Conservation (phyloP, 306 rosid genomes). For the Parietaria judaica region DNA sequence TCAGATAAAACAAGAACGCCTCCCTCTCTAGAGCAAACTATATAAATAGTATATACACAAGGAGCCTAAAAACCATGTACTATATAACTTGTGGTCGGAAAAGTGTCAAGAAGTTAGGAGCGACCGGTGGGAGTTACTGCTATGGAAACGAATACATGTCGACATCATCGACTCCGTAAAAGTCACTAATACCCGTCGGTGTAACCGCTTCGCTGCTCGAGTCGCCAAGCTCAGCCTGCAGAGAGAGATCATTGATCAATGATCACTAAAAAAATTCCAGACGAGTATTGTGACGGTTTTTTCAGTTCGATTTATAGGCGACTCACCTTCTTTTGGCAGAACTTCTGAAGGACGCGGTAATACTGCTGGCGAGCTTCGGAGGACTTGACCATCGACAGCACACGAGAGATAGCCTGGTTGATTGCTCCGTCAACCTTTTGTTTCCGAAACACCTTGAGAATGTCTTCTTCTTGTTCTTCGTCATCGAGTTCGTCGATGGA, state of each 20-base stretch:
- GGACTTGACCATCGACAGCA: constrained; percentile 71
- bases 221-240: constrained; percentile 59
- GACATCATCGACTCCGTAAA: constrained; percentile 31
- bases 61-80: neutral
- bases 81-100: neutral
- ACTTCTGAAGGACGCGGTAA: constrained; percentile 62
- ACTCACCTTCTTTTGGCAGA: constrained; percentile 64
- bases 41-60: neutral
- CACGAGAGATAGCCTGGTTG: constrained; percentile 64
- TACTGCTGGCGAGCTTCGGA: constrained; percentile 70
- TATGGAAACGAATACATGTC: constrained; percentile 27
- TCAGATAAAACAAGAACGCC: neutral
- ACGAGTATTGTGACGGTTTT: too few relatives aligned
- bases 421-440: constrained; percentile 63
- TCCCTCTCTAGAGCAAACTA: neutral
- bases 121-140: constrained; percentile 11
- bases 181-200: constrained; percentile 22
- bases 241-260: neutral
- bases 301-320: too few relatives aligned
- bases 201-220: constrained; percentile 23
- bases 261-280: too few relatives aligned
- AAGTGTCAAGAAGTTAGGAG: constrained; percentile 13
- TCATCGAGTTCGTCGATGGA: too few relatives aligned
- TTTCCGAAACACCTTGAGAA: constrained; percentile 73
- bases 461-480: constrained; percentile 74